Percentiles rank a stretch among this genome's conserved stretches.
Conservation (phyloP, 371 early-diverging fungal genomes). For the Mucor lusitanicus region DNA sequence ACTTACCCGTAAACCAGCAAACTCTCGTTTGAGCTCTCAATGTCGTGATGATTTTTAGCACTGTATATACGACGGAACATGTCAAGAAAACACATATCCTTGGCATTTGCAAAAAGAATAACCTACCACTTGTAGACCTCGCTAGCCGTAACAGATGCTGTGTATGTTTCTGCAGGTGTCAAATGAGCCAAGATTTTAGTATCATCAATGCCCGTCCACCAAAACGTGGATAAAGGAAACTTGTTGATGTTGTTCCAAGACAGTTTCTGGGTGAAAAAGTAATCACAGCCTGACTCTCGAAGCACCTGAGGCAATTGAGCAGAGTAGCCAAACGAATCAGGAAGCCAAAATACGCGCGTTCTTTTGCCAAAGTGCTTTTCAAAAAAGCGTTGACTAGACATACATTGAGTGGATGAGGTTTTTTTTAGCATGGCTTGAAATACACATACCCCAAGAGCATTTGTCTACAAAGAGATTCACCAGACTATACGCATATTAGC, state of each 20-base stretch:
- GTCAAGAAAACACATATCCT: background rate
- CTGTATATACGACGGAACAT: conserved; percentile 16
- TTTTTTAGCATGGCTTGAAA: no score
- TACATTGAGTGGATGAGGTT: background rate
- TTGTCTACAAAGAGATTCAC: conserved; percentile 92
- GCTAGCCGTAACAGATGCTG: conserved; percentile 35
- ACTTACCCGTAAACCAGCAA: conserved; percentile 45
- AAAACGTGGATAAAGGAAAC: conserved; percentile 95
- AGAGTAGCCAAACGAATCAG: conserved; percentile 87
- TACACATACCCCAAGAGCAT: conserved; percentile 73
- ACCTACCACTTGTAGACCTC: conserved; percentile 46
- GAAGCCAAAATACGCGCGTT: conserved; percentile 91
- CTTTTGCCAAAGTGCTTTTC: conserved; percentile 83
- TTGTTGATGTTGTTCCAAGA: conserved; percentile 99
- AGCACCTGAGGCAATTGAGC: conserved; percentile 89
- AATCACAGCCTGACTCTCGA: conserved; percentile 77
- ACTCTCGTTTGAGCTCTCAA: conserved; percentile 45
- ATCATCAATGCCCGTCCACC: conserved; percentile 80
- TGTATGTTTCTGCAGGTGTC: conserved; percentile 80
- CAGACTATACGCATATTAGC: conserved; percentile 51
- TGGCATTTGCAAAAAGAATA: no score
- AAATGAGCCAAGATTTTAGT: conserved; percentile 80
- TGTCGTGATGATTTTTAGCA: conserved; percentile 42
- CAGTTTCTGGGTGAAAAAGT: conserved; percentile 97
- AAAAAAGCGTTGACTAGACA: conserved; percentile 76